Percentiles rank a stretch among this genome's conserved stretches.
These are phyloP conservation scores for Patellifolia procumbens DNA, from an alignment of 179 eudicot genomes.

Conservation along the genomic window DNA sequence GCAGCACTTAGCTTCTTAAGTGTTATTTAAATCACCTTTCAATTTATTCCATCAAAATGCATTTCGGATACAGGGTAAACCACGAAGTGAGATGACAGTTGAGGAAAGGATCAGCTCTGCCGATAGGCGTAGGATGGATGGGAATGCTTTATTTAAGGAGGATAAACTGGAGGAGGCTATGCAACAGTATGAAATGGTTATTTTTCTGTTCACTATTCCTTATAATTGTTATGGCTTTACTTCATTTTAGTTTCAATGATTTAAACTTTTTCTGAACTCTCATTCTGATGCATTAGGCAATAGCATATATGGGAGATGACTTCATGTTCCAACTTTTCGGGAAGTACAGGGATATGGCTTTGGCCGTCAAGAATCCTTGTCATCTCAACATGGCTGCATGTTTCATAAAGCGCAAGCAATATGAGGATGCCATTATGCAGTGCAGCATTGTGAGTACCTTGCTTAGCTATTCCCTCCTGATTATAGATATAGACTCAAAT, in stretches of 20 bases:
- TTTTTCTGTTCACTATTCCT: conserved; percentile 4
- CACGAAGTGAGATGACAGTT: conserved; percentile 95
- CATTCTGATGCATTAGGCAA: conserved; percentile 50
- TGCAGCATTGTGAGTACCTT: conserved; percentile 72
- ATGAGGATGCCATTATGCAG: conserved; percentile 85
- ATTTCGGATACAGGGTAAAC: conserved; percentile 62
- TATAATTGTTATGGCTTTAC: conserved; percentile 5
- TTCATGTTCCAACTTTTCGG: conserved; percentile 98
- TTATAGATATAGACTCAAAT: not conserved
- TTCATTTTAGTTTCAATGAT: not conserved
- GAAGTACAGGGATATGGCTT: conserved; percentile 93
- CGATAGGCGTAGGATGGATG: conserved; percentile 95
- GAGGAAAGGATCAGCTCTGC: conserved; percentile 97
- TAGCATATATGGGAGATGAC: conserved; percentile 99
- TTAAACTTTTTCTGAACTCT: not conserved
- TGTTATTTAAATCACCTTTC: not conserved
- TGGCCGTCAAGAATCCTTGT: conserved; percentile 98
- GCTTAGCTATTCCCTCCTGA: not conserved
- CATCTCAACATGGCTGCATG: conserved; percentile 98
- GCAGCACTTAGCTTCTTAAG: not conserved
- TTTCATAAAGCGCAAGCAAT: conserved; percentile 76
- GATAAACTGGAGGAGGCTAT: conserved; percentile 93
- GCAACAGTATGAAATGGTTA: conserved; percentile 99
- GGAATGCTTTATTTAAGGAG: conserved; percentile 88
- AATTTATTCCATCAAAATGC: not conserved